phyloP scores from a whole-genome alignment of 305 asterid genomes.

The Rubia tinctorum region DNA sequence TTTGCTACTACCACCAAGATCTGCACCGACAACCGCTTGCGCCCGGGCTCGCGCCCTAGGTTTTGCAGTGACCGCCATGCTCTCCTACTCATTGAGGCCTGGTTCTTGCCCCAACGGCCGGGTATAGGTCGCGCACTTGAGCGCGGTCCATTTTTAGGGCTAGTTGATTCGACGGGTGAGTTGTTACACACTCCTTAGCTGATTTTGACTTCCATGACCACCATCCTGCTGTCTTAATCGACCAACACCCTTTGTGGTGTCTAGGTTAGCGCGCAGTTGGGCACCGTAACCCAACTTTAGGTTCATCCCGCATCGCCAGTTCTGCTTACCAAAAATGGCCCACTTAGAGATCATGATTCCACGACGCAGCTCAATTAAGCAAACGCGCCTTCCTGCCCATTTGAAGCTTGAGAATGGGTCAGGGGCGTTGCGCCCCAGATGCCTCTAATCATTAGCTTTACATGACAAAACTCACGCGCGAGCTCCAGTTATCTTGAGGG shows the following conservation, averaged over 20 bases:
- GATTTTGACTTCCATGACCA: background rate
- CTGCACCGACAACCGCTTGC: no score
- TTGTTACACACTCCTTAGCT: constrained; percentile 4
- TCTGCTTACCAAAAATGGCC: constrained; percentile 22
- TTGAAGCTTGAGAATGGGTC: no score
- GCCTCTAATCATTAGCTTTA: no score
- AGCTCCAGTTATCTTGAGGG: accelerated
- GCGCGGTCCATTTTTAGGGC: constrained; percentile 39
- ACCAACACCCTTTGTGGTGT: constrained; percentile 44
- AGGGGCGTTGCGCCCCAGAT: no score
- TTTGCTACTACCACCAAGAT: no score
- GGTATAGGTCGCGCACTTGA: background rate
- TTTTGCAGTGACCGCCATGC: no score
- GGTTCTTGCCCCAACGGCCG: no score
- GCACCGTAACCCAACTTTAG: constrained; percentile 21
- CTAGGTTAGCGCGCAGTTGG: constrained; percentile 27
- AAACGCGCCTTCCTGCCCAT: no score
- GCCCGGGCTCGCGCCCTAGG: no score
- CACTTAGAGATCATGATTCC: background rate
- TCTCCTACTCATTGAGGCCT: no score
- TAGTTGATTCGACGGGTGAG: constrained; percentile 14
- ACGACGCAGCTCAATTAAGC: no score
- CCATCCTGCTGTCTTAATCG: constrained; percentile 35
- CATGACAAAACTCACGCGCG: no score
- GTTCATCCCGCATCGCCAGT: constrained; percentile 22